Base-by-base conservation (phyloP, 179 eudicot species). In the Vitellaria paradoxa region DNA sequence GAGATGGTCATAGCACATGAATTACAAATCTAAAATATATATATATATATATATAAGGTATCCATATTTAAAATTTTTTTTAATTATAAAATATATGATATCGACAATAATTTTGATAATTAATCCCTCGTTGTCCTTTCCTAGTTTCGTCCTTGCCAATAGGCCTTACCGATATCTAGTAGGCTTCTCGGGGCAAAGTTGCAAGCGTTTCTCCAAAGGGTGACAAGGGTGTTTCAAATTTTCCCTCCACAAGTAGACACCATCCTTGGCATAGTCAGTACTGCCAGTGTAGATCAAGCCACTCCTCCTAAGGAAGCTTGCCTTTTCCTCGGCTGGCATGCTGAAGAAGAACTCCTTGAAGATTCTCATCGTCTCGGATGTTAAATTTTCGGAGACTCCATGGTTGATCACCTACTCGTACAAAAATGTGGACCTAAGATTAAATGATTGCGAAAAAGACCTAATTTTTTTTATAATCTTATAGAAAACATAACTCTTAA, bases 221-320 rank as follows among this genome's bases (percentile, higher is more conserved):
- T 90, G 86, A 77, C 97, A 93, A 78, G 86, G 87, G 45, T 89
- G 94, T 67, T 89, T 85, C 49, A 93, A 77, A 72, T 87, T 89
- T 30, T 91, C 96, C 63, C 96, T 87, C 96, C 96, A 93, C 62
- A 91, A 87, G 65, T 93, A 89, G 50, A 89, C 82, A 8, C 86
- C 72, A 37, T 93, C 89, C 75, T 80, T 80, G 47, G 81, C 83
- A 37, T 74, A 86, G 67, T 82, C 84, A 37, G 84, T 87, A 77
- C 90, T 93, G 62, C 75, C 67, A 14, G 90, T 89, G 20, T 90
- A 89, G 0, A 91, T 70, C 71, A 89, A 84, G 76, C 89, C 80
- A 60, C 83, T 85, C 66, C 82, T 83, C 0, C 79, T 30, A 30
- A 30, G 37, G 37, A 30, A 0, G 66, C 82, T 84, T 78, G 85